Evolutionary conservation across 1,139 yeast genomes (phyloP).

Genomic region (Starmera stellimalicola): DNA sequence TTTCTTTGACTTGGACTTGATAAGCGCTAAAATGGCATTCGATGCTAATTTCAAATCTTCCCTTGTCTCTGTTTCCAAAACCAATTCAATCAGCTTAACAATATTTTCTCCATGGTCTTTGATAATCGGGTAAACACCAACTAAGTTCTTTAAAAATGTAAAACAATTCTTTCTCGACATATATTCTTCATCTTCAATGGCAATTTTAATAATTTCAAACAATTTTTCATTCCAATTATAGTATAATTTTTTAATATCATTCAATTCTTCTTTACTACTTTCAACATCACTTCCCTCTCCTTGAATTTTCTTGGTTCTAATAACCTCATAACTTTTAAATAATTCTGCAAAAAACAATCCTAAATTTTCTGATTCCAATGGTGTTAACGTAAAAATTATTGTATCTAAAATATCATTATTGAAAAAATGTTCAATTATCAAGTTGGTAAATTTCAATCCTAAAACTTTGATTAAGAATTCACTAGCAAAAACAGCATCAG

Average conservation of each 20-base stretch:
- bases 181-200: constrained; percentile 54
- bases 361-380: constrained; percentile 72
- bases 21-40: constrained; percentile 65
- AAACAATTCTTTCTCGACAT: constrained; percentile 79
- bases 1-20: constrained; percentile 41
- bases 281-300: too few relatives aligned
- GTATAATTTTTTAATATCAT: constrained; percentile 33
- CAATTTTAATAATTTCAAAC: constrained; percentile 36
- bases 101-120: constrained; percentile 58
- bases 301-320: too few relatives aligned
- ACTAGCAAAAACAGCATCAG: constrained; percentile 72
- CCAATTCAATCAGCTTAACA: constrained; percentile 36
- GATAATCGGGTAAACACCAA: constrained; percentile 59
- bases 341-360: constrained; percentile 65
- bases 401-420: constrained; percentile 42
- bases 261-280: constrained; percentile 15
- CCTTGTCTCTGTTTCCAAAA: constrained; percentile 48
- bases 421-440: constrained; percentile 41
- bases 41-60: constrained; percentile 79
- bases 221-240: constrained; percentile 45
- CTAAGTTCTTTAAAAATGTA: constrained; percentile 61
- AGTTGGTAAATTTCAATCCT: constrained; percentile 29
- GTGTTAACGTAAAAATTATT: constrained; percentile 61
- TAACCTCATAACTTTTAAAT: constrained; percentile 31
- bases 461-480: constrained; percentile 49